Evolutionary conservation across 2,329 filamentous ascomycete genomes (phyloP).

Genomic region (Aureobasidium vineae): DNA sequence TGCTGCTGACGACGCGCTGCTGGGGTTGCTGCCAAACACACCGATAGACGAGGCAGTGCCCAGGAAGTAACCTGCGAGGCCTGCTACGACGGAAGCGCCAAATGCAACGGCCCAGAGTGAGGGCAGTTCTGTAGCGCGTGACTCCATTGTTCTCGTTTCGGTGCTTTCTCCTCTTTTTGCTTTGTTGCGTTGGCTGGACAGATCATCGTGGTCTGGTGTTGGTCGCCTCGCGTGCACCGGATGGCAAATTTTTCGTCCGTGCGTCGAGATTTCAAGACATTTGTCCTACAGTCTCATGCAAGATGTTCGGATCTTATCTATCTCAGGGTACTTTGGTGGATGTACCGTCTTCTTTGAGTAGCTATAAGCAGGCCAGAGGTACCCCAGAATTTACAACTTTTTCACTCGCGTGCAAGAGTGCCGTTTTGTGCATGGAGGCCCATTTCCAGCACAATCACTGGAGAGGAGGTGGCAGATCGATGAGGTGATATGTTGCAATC

Average conservation of each 20-base stretch:
- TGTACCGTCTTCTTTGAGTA: slow-evolving; percentile 7
- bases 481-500: slow-evolving; percentile 11
- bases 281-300: slow-evolving; percentile 15
- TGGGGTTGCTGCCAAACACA: slow-evolving; percentile 53
- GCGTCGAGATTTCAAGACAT: neutral
- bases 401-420: slow-evolving; percentile 1
- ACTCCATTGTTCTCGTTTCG: slow-evolving; percentile 7
- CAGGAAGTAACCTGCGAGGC: slow-evolving; percentile 72
- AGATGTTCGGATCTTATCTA: slow-evolving; percentile 8
- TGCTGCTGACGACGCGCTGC: slow-evolving; percentile 19
- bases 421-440: slow-evolving; percentile 16
- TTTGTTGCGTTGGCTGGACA: slow-evolving; percentile 10
- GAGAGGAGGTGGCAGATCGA: neutral
- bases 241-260: slow-evolving; percentile 4
- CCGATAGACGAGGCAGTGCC: slow-evolving; percentile 67
- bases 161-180: slow-evolving; percentile 15
- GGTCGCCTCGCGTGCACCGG: neutral
- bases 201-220: slow-evolving; percentile 12
- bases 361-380: slow-evolving; percentile 9
- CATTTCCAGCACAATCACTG: slow-evolving; percentile 1
- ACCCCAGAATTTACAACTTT: slow-evolving; percentile 15
- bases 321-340: neutral
- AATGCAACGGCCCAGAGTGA: slow-evolving; percentile 62
- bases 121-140: slow-evolving; percentile 42
- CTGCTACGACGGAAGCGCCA: slow-evolving; percentile 70